A percentile compares a stretch with the other conserved stretches of the same genome.
These are phyloP conservation scores for Kitagawia praeruptora DNA, from an alignment of 129 eudicot genomes.

Conservation along the genomic window DNA sequence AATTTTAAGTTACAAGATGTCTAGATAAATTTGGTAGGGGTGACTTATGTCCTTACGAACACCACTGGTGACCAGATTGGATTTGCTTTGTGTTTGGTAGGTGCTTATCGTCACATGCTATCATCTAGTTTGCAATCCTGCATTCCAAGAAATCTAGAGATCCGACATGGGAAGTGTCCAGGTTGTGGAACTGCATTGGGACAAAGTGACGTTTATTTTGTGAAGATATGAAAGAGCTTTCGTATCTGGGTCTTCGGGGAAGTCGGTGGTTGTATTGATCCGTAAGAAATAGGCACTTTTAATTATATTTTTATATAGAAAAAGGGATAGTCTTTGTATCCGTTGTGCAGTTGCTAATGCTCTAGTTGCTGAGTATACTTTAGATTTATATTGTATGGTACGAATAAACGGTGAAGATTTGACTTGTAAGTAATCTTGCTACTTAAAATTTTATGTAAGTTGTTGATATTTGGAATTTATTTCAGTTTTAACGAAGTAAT, in stretches of 20 bases:
- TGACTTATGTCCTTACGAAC: neutral
- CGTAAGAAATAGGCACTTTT: too few relatives aligned
- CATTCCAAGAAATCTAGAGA: constrained; percentile 86
- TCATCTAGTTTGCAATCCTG: constrained; percentile 92
- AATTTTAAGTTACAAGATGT: too few relatives aligned
- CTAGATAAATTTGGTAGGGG: too few relatives aligned
- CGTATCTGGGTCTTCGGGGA: neutral
- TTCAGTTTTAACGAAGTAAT: too few relatives aligned
- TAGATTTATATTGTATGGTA: too few relatives aligned
- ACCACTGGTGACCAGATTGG: neutral
- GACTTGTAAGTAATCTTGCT: too few relatives aligned
- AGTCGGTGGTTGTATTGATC: neutral
- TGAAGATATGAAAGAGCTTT: constrained; percentile 48
- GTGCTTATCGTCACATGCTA: constrained; percentile 87
- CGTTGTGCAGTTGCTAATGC: too few relatives aligned
- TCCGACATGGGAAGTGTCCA: constrained; percentile 95
- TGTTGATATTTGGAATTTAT: too few relatives aligned
- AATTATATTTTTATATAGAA: too few relatives aligned
- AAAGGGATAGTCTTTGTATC: neutral
- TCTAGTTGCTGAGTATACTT: too few relatives aligned
- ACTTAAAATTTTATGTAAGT: too few relatives aligned
- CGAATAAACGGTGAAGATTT: too few relatives aligned
- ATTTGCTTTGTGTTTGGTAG: constrained; percentile 27
- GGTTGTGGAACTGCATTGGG: constrained; percentile 96
- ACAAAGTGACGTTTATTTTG: constrained; percentile 87